Evolutionary conservation across 495 filamentous ascomycete species (phyloP), one percentile per base, ranked within the genome.

Genomic region (Aspergillus avenaceus): DNA sequence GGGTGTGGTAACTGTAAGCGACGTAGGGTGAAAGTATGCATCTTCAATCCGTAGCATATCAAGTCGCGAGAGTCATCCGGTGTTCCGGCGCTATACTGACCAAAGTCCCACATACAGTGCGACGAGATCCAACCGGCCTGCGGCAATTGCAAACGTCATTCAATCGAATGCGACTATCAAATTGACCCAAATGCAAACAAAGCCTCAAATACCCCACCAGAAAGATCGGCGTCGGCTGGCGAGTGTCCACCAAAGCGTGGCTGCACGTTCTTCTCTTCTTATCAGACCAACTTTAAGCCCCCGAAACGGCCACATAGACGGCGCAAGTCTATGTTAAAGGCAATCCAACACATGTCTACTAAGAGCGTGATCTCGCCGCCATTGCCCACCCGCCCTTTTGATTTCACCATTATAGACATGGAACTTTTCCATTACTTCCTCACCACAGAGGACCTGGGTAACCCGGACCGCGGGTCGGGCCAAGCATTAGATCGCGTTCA

Each of bases 331-430:
- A 8, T 13, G 12, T 18, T 6, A 24, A 8, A 18, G 22, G 7
- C 27, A 28, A 1, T 21, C 29, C 12, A 13, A 5, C 18, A n/a
- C 11, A 19, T 18, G 16, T 3, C 28, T 14, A 31, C 26, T 1
- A n/a, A 26, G 1, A 28, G 29, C 18, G 4, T n/a, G 12, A 34
- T 34, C 14, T n/a, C 3, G 5, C 29, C 29, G 6, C 11, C 29
- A 5, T 13, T 34, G 29, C 14, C 29, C 12, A 13, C 11, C 14
- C 29, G 29, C 6, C 38, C 48, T 28, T 52, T 56, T 28, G 32
- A 56, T 23, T 56, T 56, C 45, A 49, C 34, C 4, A 44, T 22
- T 8, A 52, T 29, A n/a, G 54, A 56, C 25, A 52, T 56, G 48
- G 48, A 26, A 3, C n/a, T 56, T 18, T 52, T 52, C 31, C 54